A percentile compares a stretch with the other conserved stretches of the same genome.
Conservation (phyloP, 768 basidiomycete species). For the Calocera viscosa region DNA sequence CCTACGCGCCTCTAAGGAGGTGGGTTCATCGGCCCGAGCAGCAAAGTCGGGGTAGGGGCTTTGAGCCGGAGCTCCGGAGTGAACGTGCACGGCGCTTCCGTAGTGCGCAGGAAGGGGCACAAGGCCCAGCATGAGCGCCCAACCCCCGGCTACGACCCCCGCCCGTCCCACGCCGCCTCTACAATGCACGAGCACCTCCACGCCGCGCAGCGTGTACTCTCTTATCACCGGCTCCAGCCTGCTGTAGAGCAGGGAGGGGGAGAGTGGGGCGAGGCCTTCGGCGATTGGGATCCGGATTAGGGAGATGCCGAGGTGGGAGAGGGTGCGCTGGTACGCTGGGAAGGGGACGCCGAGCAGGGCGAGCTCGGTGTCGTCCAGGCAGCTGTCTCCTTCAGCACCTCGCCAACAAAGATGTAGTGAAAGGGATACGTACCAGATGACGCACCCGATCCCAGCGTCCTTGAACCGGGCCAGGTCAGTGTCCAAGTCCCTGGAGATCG, state of each 20-base stretch:
- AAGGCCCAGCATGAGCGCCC: constrained; percentile 86
- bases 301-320: constrained; percentile 55
- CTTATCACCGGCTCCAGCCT: constrained; percentile 54
- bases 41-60: too few relatives aligned
- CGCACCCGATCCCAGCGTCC: constrained; percentile 58
- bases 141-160: constrained; percentile 81
- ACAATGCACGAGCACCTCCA: constrained; percentile 73
- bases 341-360: constrained; percentile 77
- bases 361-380: constrained; percentile 75
- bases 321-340: constrained; percentile 55
- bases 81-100: constrained; percentile 8
- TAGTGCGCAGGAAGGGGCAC: constrained; percentile 34
- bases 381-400: constrained; percentile 34
- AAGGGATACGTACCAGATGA: constrained; percentile 56
- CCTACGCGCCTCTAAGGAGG: too few relatives aligned
- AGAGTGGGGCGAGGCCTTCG: constrained; percentile 71
- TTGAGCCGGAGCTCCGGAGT: constrained; percentile 14
- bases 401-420: neutral
- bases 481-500: constrained; percentile 71
- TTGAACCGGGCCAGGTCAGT: constrained; percentile 65
- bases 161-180: constrained; percentile 90
- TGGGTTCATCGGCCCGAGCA: too few relatives aligned
- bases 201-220: constrained; percentile 58
- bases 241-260: constrained; percentile 46
- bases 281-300: constrained; percentile 76